These are phyloP conservation scores for Cercospora citrullina DNA, from an alignment of 2,329 filamentous ascomycete species.

Conservation along the genomic window DNA sequence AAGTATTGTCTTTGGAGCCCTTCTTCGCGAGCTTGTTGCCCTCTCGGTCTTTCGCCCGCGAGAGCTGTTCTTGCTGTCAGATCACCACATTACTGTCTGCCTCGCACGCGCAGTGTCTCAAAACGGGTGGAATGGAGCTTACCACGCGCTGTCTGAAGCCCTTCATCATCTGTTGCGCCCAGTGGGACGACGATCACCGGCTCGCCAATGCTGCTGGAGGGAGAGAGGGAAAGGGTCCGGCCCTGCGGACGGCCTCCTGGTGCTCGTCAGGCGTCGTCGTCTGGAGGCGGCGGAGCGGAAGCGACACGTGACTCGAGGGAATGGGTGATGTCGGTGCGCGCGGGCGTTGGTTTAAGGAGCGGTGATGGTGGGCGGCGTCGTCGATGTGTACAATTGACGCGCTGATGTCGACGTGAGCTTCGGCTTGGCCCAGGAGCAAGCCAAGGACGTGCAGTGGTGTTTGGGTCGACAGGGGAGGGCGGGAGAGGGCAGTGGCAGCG, in stretches of 20 bases:
- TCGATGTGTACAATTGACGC: neutral
- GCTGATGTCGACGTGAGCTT: slow-evolving; percentile 14
- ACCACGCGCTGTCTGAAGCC: slow-evolving; percentile 97
- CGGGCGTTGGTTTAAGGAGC: neutral
- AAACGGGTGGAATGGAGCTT: slow-evolving; percentile 51
- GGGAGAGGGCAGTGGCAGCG: slow-evolving; percentile 2
- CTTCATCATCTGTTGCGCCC: slow-evolving; percentile 66
- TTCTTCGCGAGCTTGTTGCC: slow-evolving; percentile 70
- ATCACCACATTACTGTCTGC: slow-evolving; percentile 34
- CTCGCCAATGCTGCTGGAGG: slow-evolving; percentile 36
- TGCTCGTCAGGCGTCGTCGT: slow-evolving; percentile 15
- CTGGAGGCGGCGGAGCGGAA: slow-evolving; percentile 12
- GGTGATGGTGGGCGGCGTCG: slow-evolving; percentile 1
- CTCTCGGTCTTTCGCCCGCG: slow-evolving; percentile 61
- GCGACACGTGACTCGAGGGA: slow-evolving; percentile 11
- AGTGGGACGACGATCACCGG: slow-evolving; percentile 20
- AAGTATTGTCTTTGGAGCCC: slow-evolving; percentile 50
- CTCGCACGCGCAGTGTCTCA: slow-evolving; percentile 22
- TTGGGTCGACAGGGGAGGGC: slow-evolving; percentile 1
- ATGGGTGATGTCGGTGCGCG: neutral
- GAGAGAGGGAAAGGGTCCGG: slow-evolving; percentile 28
- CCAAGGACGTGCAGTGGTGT: slow-evolving; percentile 5
- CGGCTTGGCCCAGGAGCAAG: slow-evolving; percentile 14
- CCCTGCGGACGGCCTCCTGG: slow-evolving; percentile 23
- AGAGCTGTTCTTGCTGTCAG: slow-evolving; percentile 75